phyloP scores from a whole-genome alignment of 2,329 filamentous ascomycete genomes.

The Cytospora schulzeri region DNA sequence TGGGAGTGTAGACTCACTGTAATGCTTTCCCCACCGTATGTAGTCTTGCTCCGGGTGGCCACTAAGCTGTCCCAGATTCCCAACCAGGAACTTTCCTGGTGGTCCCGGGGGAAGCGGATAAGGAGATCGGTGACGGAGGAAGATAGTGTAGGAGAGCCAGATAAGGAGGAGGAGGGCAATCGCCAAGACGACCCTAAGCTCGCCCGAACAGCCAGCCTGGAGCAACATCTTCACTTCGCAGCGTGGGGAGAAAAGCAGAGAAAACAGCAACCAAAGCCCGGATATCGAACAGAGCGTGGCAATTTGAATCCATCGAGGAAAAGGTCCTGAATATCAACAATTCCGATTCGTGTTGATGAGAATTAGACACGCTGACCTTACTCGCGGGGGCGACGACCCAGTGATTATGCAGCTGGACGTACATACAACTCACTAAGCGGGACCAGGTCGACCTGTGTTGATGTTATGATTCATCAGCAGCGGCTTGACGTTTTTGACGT shows the following conservation, averaged over 20 bases:
- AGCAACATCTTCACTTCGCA: conserved; percentile 20
- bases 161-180: conserved; percentile 15
- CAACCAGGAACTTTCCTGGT: conserved; percentile 34
- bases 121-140: conserved; percentile 5
- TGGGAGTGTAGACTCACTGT: conserved; percentile 32
- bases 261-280: conserved; percentile 8
- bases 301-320: conserved; percentile 13
- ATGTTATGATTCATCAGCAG: conserved; percentile 25
- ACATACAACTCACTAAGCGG: conserved; percentile 27
- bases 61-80: conserved; percentile 36
- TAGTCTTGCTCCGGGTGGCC: conserved; percentile 38
- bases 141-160: conserved; percentile 11
- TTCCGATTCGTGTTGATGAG: conserved; percentile 25
- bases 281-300: conserved; percentile 6
- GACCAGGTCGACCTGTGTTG: conserved; percentile 14
- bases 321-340: conserved; percentile 9
- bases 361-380: conserved; percentile 23
- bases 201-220: conserved; percentile 13
- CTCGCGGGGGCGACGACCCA: conserved; percentile 23
- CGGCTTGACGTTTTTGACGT: conserved; percentile 17
- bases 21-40: conserved; percentile 37
- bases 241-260: conserved; percentile 1
- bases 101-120: conserved; percentile 37
- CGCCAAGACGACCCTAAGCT: conserved; percentile 16
- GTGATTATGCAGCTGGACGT: conserved; percentile 24